Percentiles rank a stretch among this genome's conserved stretches.
Evolutionary conservation across 2,329 filamentous ascomycete genomes (phyloP).

Genomic region (Botrytis aclada): DNA sequence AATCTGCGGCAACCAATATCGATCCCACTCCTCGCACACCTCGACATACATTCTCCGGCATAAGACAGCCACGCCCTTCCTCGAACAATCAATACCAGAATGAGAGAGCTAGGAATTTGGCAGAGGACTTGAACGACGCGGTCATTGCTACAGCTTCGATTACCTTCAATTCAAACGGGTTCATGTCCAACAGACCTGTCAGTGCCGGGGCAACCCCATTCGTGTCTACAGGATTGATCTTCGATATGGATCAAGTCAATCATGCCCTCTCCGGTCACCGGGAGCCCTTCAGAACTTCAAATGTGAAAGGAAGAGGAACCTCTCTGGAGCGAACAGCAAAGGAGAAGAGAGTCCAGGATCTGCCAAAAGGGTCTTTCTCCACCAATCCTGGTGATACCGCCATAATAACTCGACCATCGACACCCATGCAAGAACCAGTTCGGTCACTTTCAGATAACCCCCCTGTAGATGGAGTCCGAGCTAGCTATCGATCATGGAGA

Average conservation of each 20-base stretch:
- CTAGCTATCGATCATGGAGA: slow-evolving; percentile 38
- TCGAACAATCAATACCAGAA: slow-evolving; percentile 21
- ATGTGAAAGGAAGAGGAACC: slow-evolving; percentile 37
- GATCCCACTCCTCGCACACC: background rate
- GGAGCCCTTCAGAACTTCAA: slow-evolving; percentile 35
- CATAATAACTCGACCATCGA: slow-evolving; percentile 31
- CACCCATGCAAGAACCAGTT: slow-evolving; percentile 24
- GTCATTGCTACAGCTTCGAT: slow-evolving; percentile 23
- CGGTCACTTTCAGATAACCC: slow-evolving; percentile 30
- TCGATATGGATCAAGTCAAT: slow-evolving; percentile 39
- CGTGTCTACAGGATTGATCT: slow-evolving; percentile 21
- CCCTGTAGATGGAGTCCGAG: slow-evolving; percentile 36
- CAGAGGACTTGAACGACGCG: slow-evolving; percentile 21
- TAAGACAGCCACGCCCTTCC: slow-evolving; percentile 9
- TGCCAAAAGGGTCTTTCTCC: slow-evolving; percentile 33
- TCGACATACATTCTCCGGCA: slow-evolving; percentile 10
- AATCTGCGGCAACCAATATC: slow-evolving; percentile 6
- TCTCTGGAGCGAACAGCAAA: slow-evolving; percentile 45
- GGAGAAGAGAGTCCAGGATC: slow-evolving; percentile 40
- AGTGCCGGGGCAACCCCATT: slow-evolving; percentile 26
- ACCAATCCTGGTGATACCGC: slow-evolving; percentile 39
- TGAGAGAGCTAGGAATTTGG: slow-evolving; percentile 21
- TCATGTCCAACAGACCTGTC: slow-evolving; percentile 10
- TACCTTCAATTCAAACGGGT: slow-evolving; percentile 12
- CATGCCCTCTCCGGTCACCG: slow-evolving; percentile 40